Evolutionary conservation across 306 rosid genomes (phyloP), one percentile per base, ranked within the genome.

Genomic region (Cercis canadensis): DNA sequence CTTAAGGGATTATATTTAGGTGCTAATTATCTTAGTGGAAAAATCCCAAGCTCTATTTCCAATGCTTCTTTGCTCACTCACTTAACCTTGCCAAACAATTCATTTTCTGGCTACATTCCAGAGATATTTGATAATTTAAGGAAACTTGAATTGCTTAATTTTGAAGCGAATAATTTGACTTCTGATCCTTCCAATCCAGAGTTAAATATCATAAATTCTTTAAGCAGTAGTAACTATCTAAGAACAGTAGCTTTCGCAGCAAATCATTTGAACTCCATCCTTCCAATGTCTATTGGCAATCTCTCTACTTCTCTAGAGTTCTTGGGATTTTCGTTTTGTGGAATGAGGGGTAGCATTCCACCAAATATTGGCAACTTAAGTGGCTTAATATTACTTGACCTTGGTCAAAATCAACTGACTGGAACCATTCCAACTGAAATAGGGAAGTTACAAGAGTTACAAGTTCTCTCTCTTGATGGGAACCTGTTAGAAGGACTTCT

Each of bases 321-420:
- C 3, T 24, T 65, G 7, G 40, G 15, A 1, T 0, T 66, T 14
- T 29, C 0, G 57, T 13, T 29, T 18, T 14, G 47, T 21, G 18
- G 21, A 47, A 19, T 77, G 17, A 55, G 14, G 24, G 80, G 80
- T 11, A 54, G 8, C 37, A 66, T 75, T 39, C 79, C 73, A 24
- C 9, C 14, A n/a, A 57, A 54, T 7, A 41, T 41, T 6, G 11
- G 46, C 11, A 41, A 41, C 3, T 9, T 41, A 6, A 41, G 0
- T 0, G 46, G n/a, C n/a, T n/a, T n/a, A n/a, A n/a, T n/a, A n/a
- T n/a, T n/a, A n/a, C n/a, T n/a, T n/a, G n/a, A n/a, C n/a, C n/a
- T n/a, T n/a, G n/a, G n/a, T n/a, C n/a, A n/a, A n/a, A n/a, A n/a
- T n/a, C n/a, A n/a, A n/a, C n/a, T n/a, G n/a, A n/a, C n/a, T n/a